phyloP scores from a whole-genome alignment of 202 grass and related monocot genomes.

The Setaria italica region DNA sequence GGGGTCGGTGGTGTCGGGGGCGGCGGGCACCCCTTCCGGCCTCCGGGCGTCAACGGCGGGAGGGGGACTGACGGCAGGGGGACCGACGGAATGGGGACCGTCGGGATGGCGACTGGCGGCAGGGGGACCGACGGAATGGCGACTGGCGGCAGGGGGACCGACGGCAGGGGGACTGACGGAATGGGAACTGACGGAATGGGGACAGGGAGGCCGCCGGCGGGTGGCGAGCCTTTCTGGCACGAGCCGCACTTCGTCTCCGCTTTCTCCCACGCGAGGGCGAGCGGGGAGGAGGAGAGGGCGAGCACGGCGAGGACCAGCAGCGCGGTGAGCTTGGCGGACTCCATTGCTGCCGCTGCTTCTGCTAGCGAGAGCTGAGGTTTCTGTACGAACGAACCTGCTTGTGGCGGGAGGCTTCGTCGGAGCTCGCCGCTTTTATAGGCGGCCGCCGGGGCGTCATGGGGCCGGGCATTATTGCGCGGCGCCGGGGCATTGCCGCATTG shows the following conservation, averaged over 20 bases:
- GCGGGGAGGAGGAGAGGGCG: constrained; percentile 55
- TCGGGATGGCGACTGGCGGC: not conserved
- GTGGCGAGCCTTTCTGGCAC: constrained; percentile 15
- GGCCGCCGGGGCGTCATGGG: not conserved
- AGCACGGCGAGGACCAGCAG: constrained; percentile 70
- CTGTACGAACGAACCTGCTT: not conserved
- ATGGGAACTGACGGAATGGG: no score
- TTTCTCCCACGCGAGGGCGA: constrained; percentile 50
- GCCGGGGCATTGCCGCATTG: constrained; percentile 1
- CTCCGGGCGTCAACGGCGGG: constrained; percentile 29
- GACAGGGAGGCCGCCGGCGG: constrained; percentile 7
- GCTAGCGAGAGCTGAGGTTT: not conserved
- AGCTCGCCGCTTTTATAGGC: constrained; percentile 48
- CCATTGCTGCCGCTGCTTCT: constrained; percentile 45
- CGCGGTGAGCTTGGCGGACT: constrained; percentile 70
- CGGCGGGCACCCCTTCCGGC: constrained; percentile 48
- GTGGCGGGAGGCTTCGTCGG: constrained; percentile 22
- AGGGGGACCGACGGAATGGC: not conserved
- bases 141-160: not conserved
- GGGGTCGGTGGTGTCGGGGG: constrained; percentile 12
- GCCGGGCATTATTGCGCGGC: constrained; percentile 15
- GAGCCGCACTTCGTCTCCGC: constrained; percentile 31
- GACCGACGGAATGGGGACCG: constrained; percentile 17
- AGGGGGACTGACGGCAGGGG: not conserved
- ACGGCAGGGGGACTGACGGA: not conserved